phyloP scores from a whole-genome alignment of 495 filamentous ascomycete species.

The Pseudoneurospora amorphoporcata region DNA sequence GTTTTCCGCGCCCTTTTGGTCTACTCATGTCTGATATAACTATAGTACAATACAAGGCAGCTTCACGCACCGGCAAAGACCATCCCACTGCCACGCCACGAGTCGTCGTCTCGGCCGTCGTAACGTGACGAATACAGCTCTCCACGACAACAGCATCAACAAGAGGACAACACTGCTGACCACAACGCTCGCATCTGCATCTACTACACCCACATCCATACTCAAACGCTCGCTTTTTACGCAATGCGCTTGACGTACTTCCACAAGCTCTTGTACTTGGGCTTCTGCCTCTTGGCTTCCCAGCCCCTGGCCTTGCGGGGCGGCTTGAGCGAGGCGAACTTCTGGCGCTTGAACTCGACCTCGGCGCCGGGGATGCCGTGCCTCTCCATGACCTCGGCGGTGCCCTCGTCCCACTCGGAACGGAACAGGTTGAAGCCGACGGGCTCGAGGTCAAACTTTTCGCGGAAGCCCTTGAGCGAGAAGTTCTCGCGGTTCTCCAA shows the following conservation, averaged over 20 bases:
- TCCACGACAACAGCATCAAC: background rate
- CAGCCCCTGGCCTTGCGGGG: conserved; percentile 42
- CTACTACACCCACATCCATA: background rate
- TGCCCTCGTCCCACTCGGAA: conserved; percentile 79
- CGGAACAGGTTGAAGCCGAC: conserved; percentile 85
- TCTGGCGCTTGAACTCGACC: conserved; percentile 73
- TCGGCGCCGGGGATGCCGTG: conserved; percentile 65
- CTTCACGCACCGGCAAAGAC: background rate
- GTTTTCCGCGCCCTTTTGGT: background rate
- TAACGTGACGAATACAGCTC: background rate
- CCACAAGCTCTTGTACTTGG: conserved; percentile 44
- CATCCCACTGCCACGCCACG: background rate
- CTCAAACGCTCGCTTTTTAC: background rate
- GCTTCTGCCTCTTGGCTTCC: conserved; percentile 45
- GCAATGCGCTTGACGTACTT: conserved; percentile 42
- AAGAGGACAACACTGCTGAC: background rate
- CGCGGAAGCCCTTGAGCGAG: conserved; percentile 58
- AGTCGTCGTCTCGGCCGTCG: background rate
- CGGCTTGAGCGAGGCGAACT: conserved; percentile 39
- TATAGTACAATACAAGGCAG: conserved; percentile 9
- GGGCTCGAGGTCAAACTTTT: conserved; percentile 54
- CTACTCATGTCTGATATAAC: conserved; percentile 12
- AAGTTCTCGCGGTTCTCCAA: conserved; percentile 49
- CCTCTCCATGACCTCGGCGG: conserved; percentile 71
- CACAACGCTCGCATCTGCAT: background rate